Evolutionary conservation across 345 rosid genomes (phyloP), one percentile per base, ranked within the genome.

Genomic region (Aquilaria malaccensis): DNA sequence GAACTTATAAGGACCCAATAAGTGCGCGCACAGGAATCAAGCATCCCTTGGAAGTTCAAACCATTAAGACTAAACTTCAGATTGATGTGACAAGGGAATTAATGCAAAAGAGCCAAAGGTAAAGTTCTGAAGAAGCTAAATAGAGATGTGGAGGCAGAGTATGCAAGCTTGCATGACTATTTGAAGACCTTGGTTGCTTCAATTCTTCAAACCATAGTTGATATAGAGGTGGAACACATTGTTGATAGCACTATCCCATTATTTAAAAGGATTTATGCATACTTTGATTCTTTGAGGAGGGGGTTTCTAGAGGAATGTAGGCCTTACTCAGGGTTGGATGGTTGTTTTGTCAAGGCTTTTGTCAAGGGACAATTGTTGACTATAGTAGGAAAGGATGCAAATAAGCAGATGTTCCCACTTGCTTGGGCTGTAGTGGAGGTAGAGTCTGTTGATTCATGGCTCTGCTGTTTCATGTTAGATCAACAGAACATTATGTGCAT

Each of bases 381-480:
- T 0, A 22, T 50, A 9, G 30, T 58, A 29, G 62, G 49, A 2
- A 37, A 30, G 15, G 50, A 58, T 13, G 50, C 29, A 50, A 58
- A 58, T 12, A 12, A 58, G n/a, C 62, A 59, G n/a, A 59, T 58
- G 50, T 58, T 55, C 50, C 50, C 45, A 9, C 22, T 37, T 33
- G 62, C 62, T 3, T 59, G 0, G 14, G 33, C 9, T 14, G 62
- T 41, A 3, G 22, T 59, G 1, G 13, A 10, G 33, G 0, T 6
- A 1, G 62, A 59, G 7, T 37, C 5, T 22, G 6, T 22, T 9
- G 50, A 2, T 1, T 2, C 62, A 37, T 59, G 50, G 3, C 2
- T 9, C 15, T 55, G 6, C 11, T 7, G 10, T 7, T 7, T 47
- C 50, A 47, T 47, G 7, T 47, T 12, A 47, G 50, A 47, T 12